A percentile compares a stretch with the other conserved stretches of the same genome.
phyloP scores from a whole-genome alignment of 345 rosid genomes.

The Adansonia digitata region DNA sequence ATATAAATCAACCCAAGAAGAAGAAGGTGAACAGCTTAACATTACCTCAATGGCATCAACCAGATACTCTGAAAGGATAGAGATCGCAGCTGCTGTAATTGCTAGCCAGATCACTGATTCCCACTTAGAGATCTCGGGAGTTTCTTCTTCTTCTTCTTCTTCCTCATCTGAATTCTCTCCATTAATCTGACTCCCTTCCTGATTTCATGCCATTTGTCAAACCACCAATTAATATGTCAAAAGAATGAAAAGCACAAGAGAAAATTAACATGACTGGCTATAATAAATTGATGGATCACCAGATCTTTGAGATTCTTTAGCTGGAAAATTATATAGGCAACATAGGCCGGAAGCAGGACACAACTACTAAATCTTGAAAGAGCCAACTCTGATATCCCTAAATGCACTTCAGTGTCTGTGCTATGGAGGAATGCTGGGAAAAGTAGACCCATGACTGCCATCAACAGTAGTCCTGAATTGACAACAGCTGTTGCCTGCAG shows the following conservation, averaged over 20 bases:
- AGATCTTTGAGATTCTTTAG: constrained; percentile 46
- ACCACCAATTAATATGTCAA: neutral
- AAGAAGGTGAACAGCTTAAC: neutral
- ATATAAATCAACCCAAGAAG: neutral
- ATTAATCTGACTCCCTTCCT: constrained; percentile 55
- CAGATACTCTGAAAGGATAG: constrained; percentile 74
- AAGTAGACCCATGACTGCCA: constrained; percentile 93
- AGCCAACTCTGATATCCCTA: constrained; percentile 77
- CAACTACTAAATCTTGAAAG: constrained; percentile 94
- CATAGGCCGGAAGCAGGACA: constrained; percentile 78
- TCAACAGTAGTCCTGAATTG: constrained; percentile 81
- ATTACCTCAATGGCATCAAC: constrained; percentile 85
- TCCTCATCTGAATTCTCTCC: constrained; percentile 16
- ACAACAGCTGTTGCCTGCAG: constrained; percentile 76
- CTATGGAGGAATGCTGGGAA: constrained; percentile 88
- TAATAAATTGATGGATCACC: neutral
- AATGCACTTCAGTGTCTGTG: constrained; percentile 85
- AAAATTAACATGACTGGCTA: neutral
- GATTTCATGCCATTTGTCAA: constrained; percentile 21
- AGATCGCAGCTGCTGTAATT: constrained; percentile 76
- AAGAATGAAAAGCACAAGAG: neutral
- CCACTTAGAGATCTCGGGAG: constrained; percentile 71
- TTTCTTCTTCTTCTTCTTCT: constrained; percentile 39
- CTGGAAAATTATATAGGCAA: constrained; percentile 75
- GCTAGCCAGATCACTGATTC: constrained; percentile 82